Evolutionary conservation across 441 rosid species (phyloP).

Genomic region (Pelargonium cotyledonis): DNA sequence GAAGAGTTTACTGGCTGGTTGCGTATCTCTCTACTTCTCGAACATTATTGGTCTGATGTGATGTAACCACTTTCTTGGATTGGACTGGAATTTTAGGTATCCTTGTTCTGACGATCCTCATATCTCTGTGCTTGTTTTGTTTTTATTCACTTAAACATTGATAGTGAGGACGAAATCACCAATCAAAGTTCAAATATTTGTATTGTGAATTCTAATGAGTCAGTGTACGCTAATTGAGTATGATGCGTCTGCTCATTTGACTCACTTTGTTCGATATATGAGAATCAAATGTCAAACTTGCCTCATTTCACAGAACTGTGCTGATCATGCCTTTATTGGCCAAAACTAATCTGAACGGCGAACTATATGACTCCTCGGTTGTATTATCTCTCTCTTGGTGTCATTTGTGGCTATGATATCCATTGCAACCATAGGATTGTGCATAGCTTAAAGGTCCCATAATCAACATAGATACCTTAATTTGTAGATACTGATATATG

Average conservation of each 20-base stretch:
- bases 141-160: constrained; percentile 76
- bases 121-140: constrained; percentile 77
- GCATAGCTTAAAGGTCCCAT: constrained; percentile 88
- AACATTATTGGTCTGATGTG: too few species aligned
- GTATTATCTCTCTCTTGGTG: constrained; percentile 26
- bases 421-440: constrained; percentile 87
- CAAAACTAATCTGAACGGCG: too few species aligned
- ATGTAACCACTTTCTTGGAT: too few species aligned
- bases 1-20: too few species aligned
- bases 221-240: constrained; percentile 94
- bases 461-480: constrained; percentile 43
- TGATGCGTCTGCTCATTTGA: constrained; percentile 69
- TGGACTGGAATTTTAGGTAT: constrained; percentile 40
- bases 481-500: too few species aligned
- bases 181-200: constrained; percentile 64
- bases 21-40: too few species aligned
- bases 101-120: constrained; percentile 66
- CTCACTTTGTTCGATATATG: too few species aligned
- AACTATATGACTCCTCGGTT: too few species aligned
- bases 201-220: constrained; percentile 84
- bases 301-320: too few species aligned
- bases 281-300: too few species aligned
- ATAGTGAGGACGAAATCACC: constrained; percentile 60
- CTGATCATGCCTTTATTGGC: not conserved
- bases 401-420: constrained; percentile 98